Conservation (phyloP, 495 filamentous ascomycete genomes). For the Hypoxylon lienhwacheense region DNA sequence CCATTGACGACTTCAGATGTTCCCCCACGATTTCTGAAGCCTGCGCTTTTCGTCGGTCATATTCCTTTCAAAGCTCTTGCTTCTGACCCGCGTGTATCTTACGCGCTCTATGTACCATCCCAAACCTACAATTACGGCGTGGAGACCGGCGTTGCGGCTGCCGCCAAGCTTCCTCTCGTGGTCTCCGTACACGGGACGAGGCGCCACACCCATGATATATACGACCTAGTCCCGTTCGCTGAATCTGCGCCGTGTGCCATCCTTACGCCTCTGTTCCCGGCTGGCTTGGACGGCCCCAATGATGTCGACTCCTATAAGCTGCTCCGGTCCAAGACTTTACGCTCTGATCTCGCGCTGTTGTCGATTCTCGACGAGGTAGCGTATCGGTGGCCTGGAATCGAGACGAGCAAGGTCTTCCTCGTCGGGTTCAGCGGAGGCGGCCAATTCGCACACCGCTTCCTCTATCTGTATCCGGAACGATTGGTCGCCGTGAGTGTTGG, state of each 20-base stretch:
- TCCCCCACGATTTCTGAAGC: conserved; percentile 24
- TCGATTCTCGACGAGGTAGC: conserved; percentile 35
- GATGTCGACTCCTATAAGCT: conserved; percentile 35
- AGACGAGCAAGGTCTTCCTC: conserved; percentile 34
- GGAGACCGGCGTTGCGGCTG: conserved; percentile 1
- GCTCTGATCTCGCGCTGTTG: conserved; percentile 28
- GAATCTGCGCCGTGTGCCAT: conserved; percentile 28
- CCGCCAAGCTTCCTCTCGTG: conserved; percentile 31
- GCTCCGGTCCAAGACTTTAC: conserved; percentile 25
- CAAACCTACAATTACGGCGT: conserved; percentile 20
- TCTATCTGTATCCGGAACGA: conserved; percentile 38
- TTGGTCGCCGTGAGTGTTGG: conserved; percentile 32
- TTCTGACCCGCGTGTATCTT: conserved; percentile 34
- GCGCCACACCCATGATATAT: conserved; percentile 20
- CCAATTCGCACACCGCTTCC: conserved; percentile 38
- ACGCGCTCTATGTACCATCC: conserved; percentile 31
- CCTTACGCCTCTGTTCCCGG: conserved; percentile 32
- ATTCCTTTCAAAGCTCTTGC: conserved; percentile 25
- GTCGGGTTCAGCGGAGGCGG: conserved; percentile 39
- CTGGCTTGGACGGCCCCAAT: conserved; percentile 28
- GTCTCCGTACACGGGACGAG: conserved; percentile 32
- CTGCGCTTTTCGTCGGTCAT: conserved; percentile 28
- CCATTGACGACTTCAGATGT: conserved; percentile 24
- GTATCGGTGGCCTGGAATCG: conserved; percentile 31
- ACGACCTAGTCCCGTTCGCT: conserved; percentile 30